Base-by-base conservation (phyloP, 345 rosid genomes). In the Populus deltoides region DNA sequence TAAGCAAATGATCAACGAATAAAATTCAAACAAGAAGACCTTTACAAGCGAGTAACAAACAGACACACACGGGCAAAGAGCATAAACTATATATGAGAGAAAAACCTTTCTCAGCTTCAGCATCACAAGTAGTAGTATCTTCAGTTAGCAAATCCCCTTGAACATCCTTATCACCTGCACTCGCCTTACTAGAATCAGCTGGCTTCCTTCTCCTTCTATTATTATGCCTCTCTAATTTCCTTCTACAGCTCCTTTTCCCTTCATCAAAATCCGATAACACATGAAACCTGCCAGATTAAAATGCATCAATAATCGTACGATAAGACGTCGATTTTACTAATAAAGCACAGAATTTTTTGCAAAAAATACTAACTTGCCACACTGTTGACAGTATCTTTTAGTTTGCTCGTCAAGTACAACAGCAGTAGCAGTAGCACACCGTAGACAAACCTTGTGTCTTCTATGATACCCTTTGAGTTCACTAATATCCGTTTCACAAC, bases 321-420 rank as follows among this genome's bases (percentile, higher is more conserved):
- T 22, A 38, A 35, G 27, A 68, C 27, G 11, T 66, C n/a, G 12
- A 17, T 33, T 27, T 2, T 15, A 8, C 6, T 36, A 12, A 17
- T 61, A 55, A n/a, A 9, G 27, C 29, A 57, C 29, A 10, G 27
- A 9, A 3, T 18, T 5, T 27, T 15, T 24, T 25, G 27, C 10
- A 6, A 10, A 61, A 12, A 74, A 61, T 53, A 35, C 88, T 73
- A 82, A 96, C 99, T 96, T 96, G 88, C 97, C 98, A 82, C 99
- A 96, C 95, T 96, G 99, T 80, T 96, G 99, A 74, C 99, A 96
- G 82, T 96, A 96, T 90, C 99, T 89, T 89, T 90, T 96, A 68
- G 75, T 81, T 55, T 88, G 90, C 29, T 95, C 94, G 1, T 92
- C 93, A 55, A 96, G 83, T 63, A 86, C 65, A 68, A 94, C 97